Base-by-base conservation (phyloP, 192 early-diverging fungal species). In the Mortierella antarctica region DNA sequence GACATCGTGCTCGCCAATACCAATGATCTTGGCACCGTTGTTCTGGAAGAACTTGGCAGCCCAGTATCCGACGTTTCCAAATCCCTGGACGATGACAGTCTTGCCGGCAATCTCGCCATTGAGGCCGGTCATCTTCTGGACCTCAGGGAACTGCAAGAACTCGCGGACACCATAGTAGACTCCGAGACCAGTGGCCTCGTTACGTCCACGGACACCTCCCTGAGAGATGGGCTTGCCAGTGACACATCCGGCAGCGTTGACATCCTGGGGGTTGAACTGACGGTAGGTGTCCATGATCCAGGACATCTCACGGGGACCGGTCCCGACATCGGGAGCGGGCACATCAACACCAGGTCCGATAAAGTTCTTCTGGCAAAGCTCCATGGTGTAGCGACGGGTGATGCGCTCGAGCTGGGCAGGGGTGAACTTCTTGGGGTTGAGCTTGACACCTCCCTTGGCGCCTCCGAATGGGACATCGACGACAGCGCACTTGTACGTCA, bases 401-500 rank as follows among this genome's bases (percentile, higher is more conserved):
- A 95, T 95, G 52, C 92, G 87, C 84, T 95, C 94, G 17, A 95
- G 76, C 75, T 94, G 88, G 1, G 88, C 87, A 23, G 85, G 83
- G 52, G 92, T 93, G 85, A 91, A 95, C 66, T 94, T 90, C 79
- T 88, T 91, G 31, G 94, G 94, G 76, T 95, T 86, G 57, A 95
- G 93, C 86, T 90, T 91, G 68, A 95, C 91, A 66, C 94, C 94
- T 77, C 94, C 94, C 84, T 95, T 95, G 74, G 93, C 94, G 47
- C 90, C 89, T 56, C 87, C 87, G 65, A 88, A 95, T 60, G 93
- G 93, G 68, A 94, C 93, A 70, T 94, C 92, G 20, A 94, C 92
- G n/a, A 93, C 91, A 61, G 93, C 93, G 76, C 92, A 93, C 88
- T 95, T 95, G 86, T 89, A 95, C 45, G 93, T 93, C 93, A 95